phyloP scores from a whole-genome alignment of 2,329 filamentous ascomycete genomes.

The Plectosphaerella cucumerina region DNA sequence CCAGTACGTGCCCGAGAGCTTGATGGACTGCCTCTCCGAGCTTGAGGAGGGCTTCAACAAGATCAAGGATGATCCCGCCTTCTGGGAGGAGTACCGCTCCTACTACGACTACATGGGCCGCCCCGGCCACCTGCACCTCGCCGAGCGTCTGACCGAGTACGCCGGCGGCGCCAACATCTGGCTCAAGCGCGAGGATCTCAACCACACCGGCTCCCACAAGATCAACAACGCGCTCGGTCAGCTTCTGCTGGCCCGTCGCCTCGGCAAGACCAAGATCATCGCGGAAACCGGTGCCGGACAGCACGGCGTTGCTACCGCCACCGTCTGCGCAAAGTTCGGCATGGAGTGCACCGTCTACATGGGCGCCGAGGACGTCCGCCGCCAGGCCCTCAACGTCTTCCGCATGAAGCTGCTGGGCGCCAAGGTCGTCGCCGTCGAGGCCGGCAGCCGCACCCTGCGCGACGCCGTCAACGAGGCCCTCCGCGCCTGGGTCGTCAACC shows the following conservation, averaged over 20 bases:
- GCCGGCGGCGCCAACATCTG: conserved; percentile 94
- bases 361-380: conserved; percentile 94
- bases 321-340: conserved; percentile 95
- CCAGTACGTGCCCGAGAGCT: conserved; percentile 93
- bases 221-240: conserved; percentile 99
- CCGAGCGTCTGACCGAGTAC: conserved; percentile 80
- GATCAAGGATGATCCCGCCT: conserved; percentile 79
- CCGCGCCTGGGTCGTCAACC: conserved; percentile 87
- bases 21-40: conserved; percentile 94
- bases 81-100: conserved; percentile 95
- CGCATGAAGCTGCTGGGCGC: conserved; percentile 95
- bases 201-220: conserved; percentile 98
- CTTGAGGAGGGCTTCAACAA: conserved; percentile 88
- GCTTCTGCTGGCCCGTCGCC: conserved; percentile 74
- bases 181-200: conserved; percentile 95
- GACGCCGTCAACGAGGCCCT: conserved; percentile 95
- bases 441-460: conserved; percentile 76
- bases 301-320: conserved; percentile 96
- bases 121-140: conserved; percentile 85
- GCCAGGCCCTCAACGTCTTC: conserved; percentile 97
- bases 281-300: conserved; percentile 97
- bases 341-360: conserved; percentile 99
- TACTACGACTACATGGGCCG: conserved; percentile 98
- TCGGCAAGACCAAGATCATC: conserved; percentile 96
- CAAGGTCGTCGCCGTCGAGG: conserved; percentile 87